Conservation (phyloP, 225 moss, liverwort and hornwort species). For the Anthoceros angustus region DNA sequence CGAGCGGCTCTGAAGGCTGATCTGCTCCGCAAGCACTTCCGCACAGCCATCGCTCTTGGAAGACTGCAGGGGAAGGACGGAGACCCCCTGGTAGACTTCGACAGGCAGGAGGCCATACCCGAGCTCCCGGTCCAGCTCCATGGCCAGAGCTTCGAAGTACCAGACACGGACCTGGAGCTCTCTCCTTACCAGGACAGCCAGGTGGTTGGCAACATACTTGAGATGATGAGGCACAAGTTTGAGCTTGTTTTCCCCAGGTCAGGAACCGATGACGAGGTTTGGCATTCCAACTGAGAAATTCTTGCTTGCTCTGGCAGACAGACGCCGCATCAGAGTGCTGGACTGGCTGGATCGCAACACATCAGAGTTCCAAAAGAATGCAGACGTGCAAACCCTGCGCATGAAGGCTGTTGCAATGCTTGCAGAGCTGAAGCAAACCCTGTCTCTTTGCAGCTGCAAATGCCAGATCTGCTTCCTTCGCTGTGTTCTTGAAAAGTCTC, state of each 20-base stretch:
- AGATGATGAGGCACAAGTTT: neutral
- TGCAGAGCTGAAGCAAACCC: slow-evolving; percentile 13
- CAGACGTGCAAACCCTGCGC: slow-evolving; percentile 8
- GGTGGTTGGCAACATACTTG: slow-evolving; percentile 2
- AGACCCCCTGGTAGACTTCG: slow-evolving; percentile 1
- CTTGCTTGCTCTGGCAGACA: slow-evolving; percentile 9
- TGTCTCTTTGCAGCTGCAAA: slow-evolving; percentile 25
- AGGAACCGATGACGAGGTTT: slow-evolving; percentile 8
- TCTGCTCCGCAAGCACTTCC: neutral
- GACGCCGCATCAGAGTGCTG: slow-evolving; percentile 8
- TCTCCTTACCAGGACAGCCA: neutral
- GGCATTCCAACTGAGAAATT: slow-evolving; percentile 9
- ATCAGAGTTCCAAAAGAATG: slow-evolving; percentile 5
- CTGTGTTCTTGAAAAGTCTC: slow-evolving; percentile 2
- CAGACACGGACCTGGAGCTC: slow-evolving; percentile 7
- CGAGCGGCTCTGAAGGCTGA: neutral
- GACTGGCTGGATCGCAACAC: slow-evolving; percentile 10
- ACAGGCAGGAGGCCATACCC: slow-evolving; percentile 2
- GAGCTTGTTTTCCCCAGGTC: neutral
- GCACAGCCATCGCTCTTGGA: neutral
- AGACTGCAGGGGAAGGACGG: neutral
- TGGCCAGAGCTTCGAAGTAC: neutral
- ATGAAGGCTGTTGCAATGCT: slow-evolving; percentile 11
- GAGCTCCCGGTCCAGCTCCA: neutral
- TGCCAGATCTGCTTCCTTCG: slow-evolving; percentile 10